Conservation (phyloP, 495 filamentous ascomycete species). For the Hypoxylon lienhwacheense region DNA sequence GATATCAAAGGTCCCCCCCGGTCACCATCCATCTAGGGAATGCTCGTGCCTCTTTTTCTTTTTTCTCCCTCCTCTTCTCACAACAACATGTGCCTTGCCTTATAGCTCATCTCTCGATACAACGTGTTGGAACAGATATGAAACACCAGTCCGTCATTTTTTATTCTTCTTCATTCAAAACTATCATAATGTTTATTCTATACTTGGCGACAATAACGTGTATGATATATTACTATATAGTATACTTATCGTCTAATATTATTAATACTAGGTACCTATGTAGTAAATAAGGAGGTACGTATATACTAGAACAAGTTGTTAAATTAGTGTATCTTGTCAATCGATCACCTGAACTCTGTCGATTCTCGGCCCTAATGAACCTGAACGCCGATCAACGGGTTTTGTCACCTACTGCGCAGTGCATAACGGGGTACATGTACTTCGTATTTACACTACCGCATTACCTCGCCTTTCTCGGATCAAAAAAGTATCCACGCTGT, state of each 20-base stretch:
- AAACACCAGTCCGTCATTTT: conserved; percentile 19
- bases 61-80: neutral
- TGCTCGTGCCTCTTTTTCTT: neutral
- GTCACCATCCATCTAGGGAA: neutral
- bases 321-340: neutral
- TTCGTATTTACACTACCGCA: too few species aligned
- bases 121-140: conserved; percentile 30
- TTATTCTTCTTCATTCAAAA: neutral
- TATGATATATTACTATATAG: neutral
- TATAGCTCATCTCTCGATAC: conserved; percentile 15
- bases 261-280: too few species aligned
- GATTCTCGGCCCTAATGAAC: neutral
- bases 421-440: too few species aligned
- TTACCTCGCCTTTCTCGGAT: too few species aligned
- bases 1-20: too few species aligned
- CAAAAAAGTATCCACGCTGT: too few species aligned
- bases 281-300: too few species aligned
- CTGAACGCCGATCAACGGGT: conserved; percentile 3
- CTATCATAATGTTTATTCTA: too few species aligned
- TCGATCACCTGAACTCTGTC: neutral
- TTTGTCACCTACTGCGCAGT: too few species aligned
- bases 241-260: too few species aligned
- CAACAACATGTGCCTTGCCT: neutral
- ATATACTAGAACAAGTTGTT: too few species aligned
- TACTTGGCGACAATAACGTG: too few species aligned